Percentiles rank a stretch among this genome's conserved stretches.
Evolutionary conservation across 169 alveolate genomes (phyloP).

Genomic region (Perkinsus chesapeaki): DNA sequence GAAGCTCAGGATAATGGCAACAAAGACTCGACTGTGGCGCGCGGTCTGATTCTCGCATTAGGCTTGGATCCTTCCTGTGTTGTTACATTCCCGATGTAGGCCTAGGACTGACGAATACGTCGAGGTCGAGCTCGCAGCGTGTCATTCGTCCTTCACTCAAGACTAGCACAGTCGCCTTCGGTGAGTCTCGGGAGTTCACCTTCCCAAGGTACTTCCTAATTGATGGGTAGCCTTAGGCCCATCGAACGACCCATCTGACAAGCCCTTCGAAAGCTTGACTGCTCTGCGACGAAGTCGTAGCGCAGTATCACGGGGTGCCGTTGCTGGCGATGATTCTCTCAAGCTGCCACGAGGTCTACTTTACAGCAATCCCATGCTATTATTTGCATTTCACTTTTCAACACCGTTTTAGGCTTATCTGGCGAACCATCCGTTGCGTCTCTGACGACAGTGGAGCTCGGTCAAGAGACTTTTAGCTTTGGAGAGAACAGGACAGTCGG

Average conservation of each 20-base stretch:
- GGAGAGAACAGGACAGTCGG: not conserved
- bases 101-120: not conserved
- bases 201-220: too few species aligned
- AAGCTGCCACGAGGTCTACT: not conserved
- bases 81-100: not conserved
- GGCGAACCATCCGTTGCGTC: not conserved
- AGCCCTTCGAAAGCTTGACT: too few species aligned
- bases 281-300: not conserved
- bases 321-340: not conserved
- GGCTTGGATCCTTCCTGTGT: not conserved
- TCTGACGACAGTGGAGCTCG: not conserved
- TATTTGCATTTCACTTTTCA: not conserved
- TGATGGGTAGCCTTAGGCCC: too few species aligned
- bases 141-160: not conserved
- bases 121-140: not conserved
- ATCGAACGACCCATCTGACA: not conserved
- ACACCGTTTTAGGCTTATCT: not conserved
- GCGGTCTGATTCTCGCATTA: not conserved
- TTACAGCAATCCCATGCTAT: not conserved
- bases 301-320: not conserved
- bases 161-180: not conserved
- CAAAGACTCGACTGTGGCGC: not conserved
- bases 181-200: not conserved
- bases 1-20: not conserved
- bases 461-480: not conserved